These are phyloP conservation scores for Fusarium decemcellulare DNA, from an alignment of 2,329 filamentous ascomycete genomes.

Conservation along the genomic window DNA sequence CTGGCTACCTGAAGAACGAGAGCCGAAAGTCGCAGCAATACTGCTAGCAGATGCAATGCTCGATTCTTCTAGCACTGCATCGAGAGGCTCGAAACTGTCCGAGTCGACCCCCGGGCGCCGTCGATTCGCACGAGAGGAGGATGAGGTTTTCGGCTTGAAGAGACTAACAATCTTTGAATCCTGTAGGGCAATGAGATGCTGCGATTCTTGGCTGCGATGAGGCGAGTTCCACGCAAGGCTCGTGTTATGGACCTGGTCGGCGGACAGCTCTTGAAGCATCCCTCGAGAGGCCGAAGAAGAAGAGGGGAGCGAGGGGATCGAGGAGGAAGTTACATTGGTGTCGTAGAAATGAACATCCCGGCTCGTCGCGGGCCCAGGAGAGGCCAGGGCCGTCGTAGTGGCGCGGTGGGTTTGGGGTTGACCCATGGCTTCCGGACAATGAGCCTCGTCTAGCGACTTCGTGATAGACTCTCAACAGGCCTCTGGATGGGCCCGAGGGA, in stretches of 20 bases:
- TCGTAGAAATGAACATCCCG: conserved; percentile 38
- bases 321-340: conserved; percentile 29
- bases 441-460: conserved; percentile 19
- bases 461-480: conserved; percentile 17
- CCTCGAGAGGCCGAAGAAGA: conserved; percentile 33
- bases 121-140: conserved; percentile 41
- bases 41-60: conserved; percentile 20
- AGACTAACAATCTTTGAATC: conserved; percentile 20
- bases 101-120: conserved; percentile 50
- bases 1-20: conserved; percentile 5
- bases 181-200: conserved; percentile 2
- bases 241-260: conserved; percentile 46
- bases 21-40: conserved; percentile 11
- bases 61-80: conserved; percentile 50
- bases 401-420: conserved; percentile 41
- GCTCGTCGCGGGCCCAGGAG: conserved; percentile 16
- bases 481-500: conserved; percentile 26
- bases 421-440: conserved; percentile 33
- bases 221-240: conserved; percentile 28
- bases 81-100: conserved; percentile 53
- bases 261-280: conserved; percentile 47
- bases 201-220: conserved; percentile 16
- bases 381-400: conserved; percentile 31
- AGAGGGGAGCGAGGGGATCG: conserved; percentile 38
- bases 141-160: conserved; percentile 29